A percentile compares a stretch with the other conserved stretches of the same genome.
phyloP scores from a whole-genome alignment of 2,329 filamentous ascomycete genomes.

The Alternaria sp. region DNA sequence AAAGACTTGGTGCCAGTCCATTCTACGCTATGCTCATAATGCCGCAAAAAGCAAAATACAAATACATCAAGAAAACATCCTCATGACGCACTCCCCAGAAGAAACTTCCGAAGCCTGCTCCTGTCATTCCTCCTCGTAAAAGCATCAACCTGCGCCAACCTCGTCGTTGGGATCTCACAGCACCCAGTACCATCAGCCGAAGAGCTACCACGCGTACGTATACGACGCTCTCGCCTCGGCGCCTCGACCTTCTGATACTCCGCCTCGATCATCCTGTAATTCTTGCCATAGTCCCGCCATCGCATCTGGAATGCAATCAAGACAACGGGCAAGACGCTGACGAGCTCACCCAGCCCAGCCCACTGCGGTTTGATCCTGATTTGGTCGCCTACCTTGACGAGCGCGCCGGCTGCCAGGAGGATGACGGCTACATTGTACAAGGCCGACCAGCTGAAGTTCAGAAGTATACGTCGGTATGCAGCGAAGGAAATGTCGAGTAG shows the following conservation, averaged over 20 bases:
- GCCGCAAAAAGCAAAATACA: neutral
- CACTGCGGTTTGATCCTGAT: constrained; percentile 68
- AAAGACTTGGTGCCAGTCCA: neutral
- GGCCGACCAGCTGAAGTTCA: constrained; percentile 76
- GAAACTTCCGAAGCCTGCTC: neutral
- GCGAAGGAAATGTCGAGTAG: constrained; percentile 63
- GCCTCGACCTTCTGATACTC: constrained; percentile 17
- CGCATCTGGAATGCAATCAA: constrained; percentile 61
- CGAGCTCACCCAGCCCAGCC: constrained; percentile 75
- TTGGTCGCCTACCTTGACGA: constrained; percentile 50
- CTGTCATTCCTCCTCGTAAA: constrained; percentile 2
- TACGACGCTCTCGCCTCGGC: constrained; percentile 7
- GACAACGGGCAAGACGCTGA: constrained; percentile 77
- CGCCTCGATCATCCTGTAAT: constrained; percentile 28
- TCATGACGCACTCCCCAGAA: neutral
- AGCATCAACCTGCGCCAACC: constrained; percentile 8
- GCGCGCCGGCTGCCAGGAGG: constrained; percentile 67
- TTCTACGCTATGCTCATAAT: neutral
- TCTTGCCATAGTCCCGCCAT: constrained; percentile 42
- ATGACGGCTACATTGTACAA: constrained; percentile 76
- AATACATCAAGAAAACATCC: neutral
- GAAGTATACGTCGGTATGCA: constrained; percentile 54
- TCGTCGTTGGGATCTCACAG: constrained; percentile 9
- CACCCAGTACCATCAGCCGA: constrained; percentile 7
- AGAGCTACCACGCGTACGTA: neutral